These are phyloP conservation scores for Phytophthora citricola DNA, from an alignment of 352 stramenopile species.

Conservation along the genomic window DNA sequence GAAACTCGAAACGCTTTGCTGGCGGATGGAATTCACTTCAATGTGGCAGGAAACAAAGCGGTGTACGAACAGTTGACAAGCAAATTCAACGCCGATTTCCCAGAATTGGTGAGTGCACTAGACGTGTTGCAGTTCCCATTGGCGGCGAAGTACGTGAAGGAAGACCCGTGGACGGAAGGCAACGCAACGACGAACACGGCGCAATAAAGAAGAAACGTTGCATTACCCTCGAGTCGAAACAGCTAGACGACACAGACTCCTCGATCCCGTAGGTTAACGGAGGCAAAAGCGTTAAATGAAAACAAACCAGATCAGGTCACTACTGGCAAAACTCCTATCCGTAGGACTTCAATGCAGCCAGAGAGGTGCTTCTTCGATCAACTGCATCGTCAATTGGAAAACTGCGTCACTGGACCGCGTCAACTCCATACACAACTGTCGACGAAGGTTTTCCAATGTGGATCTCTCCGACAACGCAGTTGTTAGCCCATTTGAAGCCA, in stretches of 20 bases:
- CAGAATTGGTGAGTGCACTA: not conserved
- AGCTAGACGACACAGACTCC: not conserved
- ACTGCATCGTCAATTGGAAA: not conserved
- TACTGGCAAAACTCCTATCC: too few species aligned
- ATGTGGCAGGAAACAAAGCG: conserved; percentile 39
- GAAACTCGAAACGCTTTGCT: conserved; percentile 37
- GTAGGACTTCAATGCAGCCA: not conserved
- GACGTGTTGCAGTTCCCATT: conserved; percentile 34
- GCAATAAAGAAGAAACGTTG: not conserved
- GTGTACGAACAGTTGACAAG: conserved; percentile 28
- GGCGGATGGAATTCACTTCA: conserved; percentile 59
- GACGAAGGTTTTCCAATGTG: not conserved
- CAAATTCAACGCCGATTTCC: conserved; percentile 22
- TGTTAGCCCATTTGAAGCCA: not conserved
- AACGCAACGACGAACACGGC: not conserved
- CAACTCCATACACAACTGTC: not conserved
- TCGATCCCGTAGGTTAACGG: not conserved
- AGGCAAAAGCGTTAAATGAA: not conserved
- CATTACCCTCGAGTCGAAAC: not conserved
- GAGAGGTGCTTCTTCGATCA: conserved; percentile 1
- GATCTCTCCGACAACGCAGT: not conserved
- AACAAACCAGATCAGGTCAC: too few species aligned
- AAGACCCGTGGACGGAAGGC: conserved; percentile 15
- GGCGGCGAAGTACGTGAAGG: conserved; percentile 42
- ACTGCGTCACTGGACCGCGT: not conserved